Evolutionary conservation across 129 eudicot genomes (phyloP).

Genomic region (Helianthus annuus): HanXRQr2.0-SUNRISE NC_035445.2:90913461-90913960

Average conservation of each 20-base stretch:
- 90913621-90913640: too few species aligned
- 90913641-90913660: background rate
- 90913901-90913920: too few species aligned
- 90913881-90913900: too few species aligned
- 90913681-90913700: background rate
- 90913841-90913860: background rate
- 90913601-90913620: background rate
- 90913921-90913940: too few species aligned
- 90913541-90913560: background rate
- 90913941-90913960: too few species aligned
- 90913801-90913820: background rate
- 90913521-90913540: too few species aligned
- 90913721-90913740: conserved; percentile 18
- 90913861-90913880: background rate
- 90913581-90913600: background rate
- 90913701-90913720: conserved; percentile 17
- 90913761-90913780: conserved; percentile 29
- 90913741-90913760: conserved; percentile 15
- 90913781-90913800: background rate
- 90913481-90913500: too few species aligned
- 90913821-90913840: background rate
- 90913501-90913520: too few species aligned
- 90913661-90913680: background rate
- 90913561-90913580: background rate
- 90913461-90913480: too few species aligned